These are phyloP conservation scores for Solanum stenotomum DNA, from an alignment of 257 asterid genomes.

Conservation along the genomic window DNA sequence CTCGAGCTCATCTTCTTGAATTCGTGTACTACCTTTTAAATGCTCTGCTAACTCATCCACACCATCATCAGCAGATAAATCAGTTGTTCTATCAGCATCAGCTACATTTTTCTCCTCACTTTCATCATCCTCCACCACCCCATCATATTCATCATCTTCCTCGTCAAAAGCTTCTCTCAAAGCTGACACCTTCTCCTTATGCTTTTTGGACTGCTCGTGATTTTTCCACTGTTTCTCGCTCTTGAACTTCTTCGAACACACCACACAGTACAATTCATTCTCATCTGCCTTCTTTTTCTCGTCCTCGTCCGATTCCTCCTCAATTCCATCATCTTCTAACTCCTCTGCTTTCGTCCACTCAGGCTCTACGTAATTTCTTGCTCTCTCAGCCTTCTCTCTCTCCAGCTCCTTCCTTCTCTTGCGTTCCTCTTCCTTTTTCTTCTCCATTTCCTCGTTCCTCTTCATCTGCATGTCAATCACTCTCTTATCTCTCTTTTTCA, in stretches of 20 bases:
- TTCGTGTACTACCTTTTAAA: slow-evolving; percentile 27
- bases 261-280: slow-evolving; percentile 72
- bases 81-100: slow-evolving; percentile 21
- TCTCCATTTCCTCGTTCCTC: slow-evolving; percentile 81
- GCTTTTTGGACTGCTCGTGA: slow-evolving; percentile 95
- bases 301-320: slow-evolving; percentile 37
- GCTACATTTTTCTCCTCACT: slow-evolving; percentile 22
- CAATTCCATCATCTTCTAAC: slow-evolving; percentile 47
- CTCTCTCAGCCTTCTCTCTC: slow-evolving; percentile 74
- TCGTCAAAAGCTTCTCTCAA: slow-evolving; percentile 63
- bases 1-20: slow-evolving; percentile 30
- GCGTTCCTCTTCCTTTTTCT: slow-evolving; percentile 63
- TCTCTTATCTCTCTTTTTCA: slow-evolving; percentile 87
- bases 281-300: slow-evolving; percentile 21
- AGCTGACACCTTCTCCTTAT: slow-evolving; percentile 84
- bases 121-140: slow-evolving; percentile 17
- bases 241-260: slow-evolving; percentile 87
- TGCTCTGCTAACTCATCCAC: slow-evolving; percentile 39
- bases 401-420: slow-evolving; percentile 73
- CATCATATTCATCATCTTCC: slow-evolving; percentile 54
- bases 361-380: slow-evolving; percentile 62
- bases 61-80: slow-evolving; percentile 50
- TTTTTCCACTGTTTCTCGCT: slow-evolving; percentile 97
- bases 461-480: slow-evolving; percentile 90
- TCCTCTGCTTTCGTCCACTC: slow-evolving; percentile 84